phyloP scores from a whole-genome alignment of 495 filamentous ascomycete genomes.

The Astrothelium subdiscretum region DNA sequence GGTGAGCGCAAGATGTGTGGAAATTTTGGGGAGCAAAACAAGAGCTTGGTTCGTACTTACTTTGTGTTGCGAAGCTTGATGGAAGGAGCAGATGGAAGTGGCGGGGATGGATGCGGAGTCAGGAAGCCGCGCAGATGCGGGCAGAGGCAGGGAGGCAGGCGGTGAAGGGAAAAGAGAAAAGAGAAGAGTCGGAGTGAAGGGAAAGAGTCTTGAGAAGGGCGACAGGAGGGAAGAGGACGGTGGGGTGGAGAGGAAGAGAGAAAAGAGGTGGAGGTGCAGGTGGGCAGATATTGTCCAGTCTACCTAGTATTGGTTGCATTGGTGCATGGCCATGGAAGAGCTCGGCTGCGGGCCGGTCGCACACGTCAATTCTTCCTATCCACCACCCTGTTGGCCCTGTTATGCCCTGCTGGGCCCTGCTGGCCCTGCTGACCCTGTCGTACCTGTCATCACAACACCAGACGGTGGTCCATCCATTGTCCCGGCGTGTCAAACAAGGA shows the following conservation, averaged over 20 bases:
- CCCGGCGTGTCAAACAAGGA: no score
- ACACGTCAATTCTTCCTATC: neutral
- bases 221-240: no score
- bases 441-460: no score
- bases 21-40: neutral
- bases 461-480: no score
- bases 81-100: neutral
- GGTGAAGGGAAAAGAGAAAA: neutral
- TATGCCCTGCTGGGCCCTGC: no score
- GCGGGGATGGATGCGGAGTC: neutral
- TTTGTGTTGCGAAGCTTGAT: neutral
- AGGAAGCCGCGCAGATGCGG: neutral
- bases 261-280: neutral
- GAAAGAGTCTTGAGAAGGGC: neutral
- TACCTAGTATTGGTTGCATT: neutral
- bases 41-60: neutral
- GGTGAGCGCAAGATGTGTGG: neutral
- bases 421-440: no score
- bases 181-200: neutral
- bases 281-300: no score
- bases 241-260: neutral
- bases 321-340: neutral
- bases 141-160: neutral
- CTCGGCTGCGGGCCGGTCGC: neutral
- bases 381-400: neutral